Conservation (phyloP, 2,329 filamentous ascomycete species). For the Cordyceps javanica region DNA sequence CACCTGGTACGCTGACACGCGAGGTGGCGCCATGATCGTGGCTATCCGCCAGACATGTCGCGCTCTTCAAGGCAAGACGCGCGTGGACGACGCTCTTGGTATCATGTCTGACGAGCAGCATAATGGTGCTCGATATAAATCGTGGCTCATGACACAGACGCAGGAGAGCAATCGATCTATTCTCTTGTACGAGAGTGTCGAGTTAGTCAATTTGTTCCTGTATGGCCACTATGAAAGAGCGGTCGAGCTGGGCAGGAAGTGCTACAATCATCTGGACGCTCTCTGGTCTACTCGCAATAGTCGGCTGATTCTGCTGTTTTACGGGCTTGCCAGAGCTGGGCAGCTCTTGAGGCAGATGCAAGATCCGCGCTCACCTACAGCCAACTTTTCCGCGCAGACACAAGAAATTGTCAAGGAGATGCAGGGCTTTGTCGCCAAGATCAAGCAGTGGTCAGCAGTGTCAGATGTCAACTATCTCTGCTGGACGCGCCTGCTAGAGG, state of each 20-base stretch:
- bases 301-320: constrained; percentile 51
- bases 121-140: constrained; percentile 50
- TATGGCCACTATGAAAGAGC: constrained; percentile 58
- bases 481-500: constrained; percentile 63
- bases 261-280: constrained; percentile 39
- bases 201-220: constrained; percentile 56
- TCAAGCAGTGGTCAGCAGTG: constrained; percentile 57
- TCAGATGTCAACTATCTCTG: constrained; percentile 65
- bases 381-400: constrained; percentile 36
- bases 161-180: constrained; percentile 58
- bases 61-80: constrained; percentile 70
- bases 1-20: constrained; percentile 64
- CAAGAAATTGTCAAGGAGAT: constrained; percentile 48
- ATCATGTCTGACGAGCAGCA: constrained; percentile 67
- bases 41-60: constrained; percentile 59
- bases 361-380: constrained; percentile 38
- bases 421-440: constrained; percentile 48
- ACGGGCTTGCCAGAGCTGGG: constrained; percentile 52
- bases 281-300: constrained; percentile 57
- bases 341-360: constrained; percentile 43
- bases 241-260: constrained; percentile 48
- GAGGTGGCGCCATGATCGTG: constrained; percentile 65
- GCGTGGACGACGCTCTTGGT: constrained; percentile 38
- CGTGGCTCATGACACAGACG: constrained; percentile 46
- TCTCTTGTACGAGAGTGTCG: constrained; percentile 62